A percentile compares a stretch with the other conserved stretches of the same genome.
Evolutionary conservation across 1,284 basidiomycete genomes (phyloP).

Genomic region (Apiotrichum montevideense): DNA sequence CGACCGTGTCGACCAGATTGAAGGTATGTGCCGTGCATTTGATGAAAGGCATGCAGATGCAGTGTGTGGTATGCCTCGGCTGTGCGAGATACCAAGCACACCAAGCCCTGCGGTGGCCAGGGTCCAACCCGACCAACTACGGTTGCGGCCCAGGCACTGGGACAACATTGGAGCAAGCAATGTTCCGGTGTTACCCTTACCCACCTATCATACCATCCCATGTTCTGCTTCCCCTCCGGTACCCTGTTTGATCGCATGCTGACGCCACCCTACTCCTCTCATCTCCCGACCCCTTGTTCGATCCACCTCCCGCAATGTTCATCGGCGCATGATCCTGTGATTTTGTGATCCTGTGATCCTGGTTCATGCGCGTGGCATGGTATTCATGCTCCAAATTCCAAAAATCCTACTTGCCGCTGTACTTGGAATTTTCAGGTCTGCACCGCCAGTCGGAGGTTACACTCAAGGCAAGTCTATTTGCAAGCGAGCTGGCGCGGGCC

Average conservation of each 20-base stretch:
- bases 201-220: neutral
- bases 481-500: neutral
- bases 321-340: too few relatives aligned
- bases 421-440: conserved; percentile 26
- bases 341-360: too few relatives aligned
- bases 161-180: too few relatives aligned
- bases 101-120: too few relatives aligned
- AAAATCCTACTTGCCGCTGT: too few relatives aligned
- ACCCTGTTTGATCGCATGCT: neutral
- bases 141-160: too few relatives aligned
- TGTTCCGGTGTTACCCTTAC: too few relatives aligned
- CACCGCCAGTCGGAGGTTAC: conserved; percentile 46
- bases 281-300: neutral
- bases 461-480: conserved; percentile 33
- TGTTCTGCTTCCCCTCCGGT: neutral
- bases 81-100: too few relatives aligned
- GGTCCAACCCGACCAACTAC: too few relatives aligned
- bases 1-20: conserved; percentile 59
- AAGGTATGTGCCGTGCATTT: conserved; percentile 30
- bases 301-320: neutral
- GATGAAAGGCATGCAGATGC: neutral
- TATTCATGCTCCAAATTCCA: too few relatives aligned
- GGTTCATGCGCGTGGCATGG: too few relatives aligned
- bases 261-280: too few relatives aligned
- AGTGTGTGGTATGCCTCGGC: neutral